Evolutionary conservation across 1,139 yeast species (phyloP), one percentile per base, ranked within the genome.

Genomic region (Pneumocystis sp.): DNA sequence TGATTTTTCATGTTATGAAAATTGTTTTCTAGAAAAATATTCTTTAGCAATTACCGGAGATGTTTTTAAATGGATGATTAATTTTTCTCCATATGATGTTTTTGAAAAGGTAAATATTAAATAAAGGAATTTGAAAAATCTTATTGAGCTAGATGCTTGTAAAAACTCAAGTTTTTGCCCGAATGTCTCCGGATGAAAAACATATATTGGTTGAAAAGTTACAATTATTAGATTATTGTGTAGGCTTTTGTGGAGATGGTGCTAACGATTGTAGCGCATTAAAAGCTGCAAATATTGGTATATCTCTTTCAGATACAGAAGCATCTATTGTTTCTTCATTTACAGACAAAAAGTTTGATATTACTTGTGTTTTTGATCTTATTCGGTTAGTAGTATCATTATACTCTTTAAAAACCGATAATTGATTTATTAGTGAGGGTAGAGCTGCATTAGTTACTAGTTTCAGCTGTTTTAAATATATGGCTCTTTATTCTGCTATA

Each of bases 311-410:
- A 42, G 98, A 93, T 74, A 98, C 98, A 0, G 99, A 93, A 74
- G 98, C 98, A 0, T 88, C 96, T 4, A 97, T 95, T 29, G 98
- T 98, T 0, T 97, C 98, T 0, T 98, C 99, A 1, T 93, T 93
- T 74, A 95, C 99, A 0, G 89, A 96, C 0, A 81, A 95, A 63
- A 76, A 83, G 0, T 93, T 93, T 76, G 96, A 93, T 71, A 90
- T 93, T 60, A 85, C 96, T 1, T 93, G 98, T 77, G 96, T 93
- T 37, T 77, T 89, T 70, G 90, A 89, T 73, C 93, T 95, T 3
- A 89, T 93, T 67, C 85, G 83, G 61, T 59, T 39, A 10, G 44
- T 42, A 29, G 1, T 31, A 17, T 25, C 15, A 39, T 37, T 37
- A 37, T 59, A 40, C 19, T 21, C 10, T 61, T 35, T 39, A 12